A percentile compares a stretch with the other conserved stretches of the same genome.
Evolutionary conservation across 352 stramenopile genomes (phyloP).

Genomic region (Peronospora tabacina): DNA sequence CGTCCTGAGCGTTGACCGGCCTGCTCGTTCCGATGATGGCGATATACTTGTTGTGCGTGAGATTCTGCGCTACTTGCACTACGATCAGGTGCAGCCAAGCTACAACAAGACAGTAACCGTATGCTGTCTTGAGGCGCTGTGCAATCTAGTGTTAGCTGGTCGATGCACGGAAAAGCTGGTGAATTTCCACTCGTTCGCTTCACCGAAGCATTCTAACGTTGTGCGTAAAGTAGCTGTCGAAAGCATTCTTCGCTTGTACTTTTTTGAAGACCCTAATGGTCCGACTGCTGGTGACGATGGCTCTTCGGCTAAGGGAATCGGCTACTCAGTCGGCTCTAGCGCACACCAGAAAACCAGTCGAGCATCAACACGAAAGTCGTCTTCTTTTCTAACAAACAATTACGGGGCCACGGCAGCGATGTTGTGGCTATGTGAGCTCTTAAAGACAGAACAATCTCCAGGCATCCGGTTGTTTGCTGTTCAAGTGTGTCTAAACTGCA

Average conservation of each 20-base stretch:
- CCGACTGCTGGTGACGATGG: constrained; percentile 12
- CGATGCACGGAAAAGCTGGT: constrained; percentile 61
- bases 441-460: constrained; percentile 59
- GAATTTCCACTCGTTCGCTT: constrained; percentile 66
- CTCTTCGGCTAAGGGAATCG: constrained; percentile 14
- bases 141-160: constrained; percentile 63
- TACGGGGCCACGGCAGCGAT: constrained; percentile 64
- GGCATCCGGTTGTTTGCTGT: constrained; percentile 67
- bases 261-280: constrained; percentile 62
- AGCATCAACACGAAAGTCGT: constrained; percentile 5
- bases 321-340: constrained; percentile 7
- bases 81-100: constrained; percentile 79
- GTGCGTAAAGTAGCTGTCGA: constrained; percentile 82
- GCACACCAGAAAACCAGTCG: constrained; percentile 15
- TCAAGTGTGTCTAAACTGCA: constrained; percentile 75
- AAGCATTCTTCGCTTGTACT: constrained; percentile 77
- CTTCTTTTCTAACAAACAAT: constrained; percentile 36
- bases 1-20: constrained; percentile 52
- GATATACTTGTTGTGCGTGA: constrained; percentile 55
- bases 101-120: constrained; percentile 77
- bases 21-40: constrained; percentile 34
- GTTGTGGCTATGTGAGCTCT: constrained; percentile 54
- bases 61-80: constrained; percentile 74
- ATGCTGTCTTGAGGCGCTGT: constrained; percentile 74
- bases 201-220: constrained; percentile 57